These are phyloP conservation scores for Cornus suecica DNA, from an alignment of 148 eudicot species.

Conservation along the genomic window DNA sequence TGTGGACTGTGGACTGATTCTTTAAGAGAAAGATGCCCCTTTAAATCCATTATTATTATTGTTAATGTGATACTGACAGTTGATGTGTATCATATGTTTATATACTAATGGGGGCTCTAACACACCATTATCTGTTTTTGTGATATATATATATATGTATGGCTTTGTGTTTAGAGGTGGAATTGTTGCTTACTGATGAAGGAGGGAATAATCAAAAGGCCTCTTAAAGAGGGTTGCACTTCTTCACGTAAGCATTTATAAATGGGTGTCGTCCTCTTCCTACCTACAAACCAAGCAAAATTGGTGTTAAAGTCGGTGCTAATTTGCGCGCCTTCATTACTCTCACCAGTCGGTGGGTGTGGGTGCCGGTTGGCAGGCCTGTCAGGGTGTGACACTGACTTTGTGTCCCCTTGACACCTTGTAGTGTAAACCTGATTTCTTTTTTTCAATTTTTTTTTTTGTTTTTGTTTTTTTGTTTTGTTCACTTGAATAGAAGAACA, in stretches of 20 bases:
- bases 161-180: not conserved
- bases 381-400: not conserved
- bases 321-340: constrained; percentile 8
- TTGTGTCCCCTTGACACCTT: not conserved
- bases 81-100: not conserved
- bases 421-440: not conserved
- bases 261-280: constrained; percentile 7
- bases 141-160: not conserved
- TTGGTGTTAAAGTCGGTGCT: constrained; percentile 5
- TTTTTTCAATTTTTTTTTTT: too few species aligned
- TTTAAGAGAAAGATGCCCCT: not conserved
- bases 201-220: not conserved
- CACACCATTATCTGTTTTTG: not conserved
- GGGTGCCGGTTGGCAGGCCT: not conserved
- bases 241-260: constrained; percentile 12
- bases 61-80: not conserved
- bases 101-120: not conserved
- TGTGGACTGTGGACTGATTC: not conserved
- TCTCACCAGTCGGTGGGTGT: not conserved
- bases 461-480: too few species aligned
- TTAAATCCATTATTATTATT: constrained; percentile 4
- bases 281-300: not conserved
- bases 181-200: not conserved
- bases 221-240: not conserved
- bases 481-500: too few species aligned